These are phyloP conservation scores for Clitopilus passeckerianus DNA, from an alignment of 768 basidiomycete species.

Conservation along the genomic window DNA sequence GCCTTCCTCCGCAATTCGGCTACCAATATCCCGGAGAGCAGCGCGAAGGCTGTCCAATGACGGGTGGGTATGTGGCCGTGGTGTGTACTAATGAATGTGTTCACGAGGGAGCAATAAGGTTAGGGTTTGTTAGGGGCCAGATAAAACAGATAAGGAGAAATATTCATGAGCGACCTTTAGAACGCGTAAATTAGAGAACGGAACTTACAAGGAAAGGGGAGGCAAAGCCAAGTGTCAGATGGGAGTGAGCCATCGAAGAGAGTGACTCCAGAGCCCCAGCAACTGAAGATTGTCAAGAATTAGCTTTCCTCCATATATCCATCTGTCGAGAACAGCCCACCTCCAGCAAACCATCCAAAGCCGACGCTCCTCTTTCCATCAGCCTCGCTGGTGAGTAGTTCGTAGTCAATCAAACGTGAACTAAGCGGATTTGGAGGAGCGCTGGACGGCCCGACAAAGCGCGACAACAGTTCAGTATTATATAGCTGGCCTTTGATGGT, in stretches of 20 bases:
- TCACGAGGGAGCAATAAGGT: neutral
- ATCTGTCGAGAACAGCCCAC: constrained; percentile 31
- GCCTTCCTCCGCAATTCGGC: constrained; percentile 47
- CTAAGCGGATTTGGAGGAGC: constrained; percentile 10
- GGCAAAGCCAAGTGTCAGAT: constrained; percentile 74
- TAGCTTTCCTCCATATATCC: neutral
- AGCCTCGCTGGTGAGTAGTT: constrained; percentile 56
- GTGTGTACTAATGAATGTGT: constrained; percentile 49
- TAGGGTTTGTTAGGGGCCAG: constrained; percentile 3
- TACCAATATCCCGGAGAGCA: constrained; percentile 53
- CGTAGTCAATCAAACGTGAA: constrained; percentile 77
- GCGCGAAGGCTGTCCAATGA: constrained; percentile 47
- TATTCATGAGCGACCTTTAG: neutral
- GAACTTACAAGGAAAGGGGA: constrained; percentile 75
- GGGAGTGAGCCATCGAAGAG: constrained; percentile 69
- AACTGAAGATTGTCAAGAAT: constrained; percentile 35
- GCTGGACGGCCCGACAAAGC: constrained; percentile 39
- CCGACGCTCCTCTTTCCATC: constrained; percentile 76
- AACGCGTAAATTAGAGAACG: neutral
- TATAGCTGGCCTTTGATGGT: constrained; percentile 85
- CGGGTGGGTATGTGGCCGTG: constrained; percentile 72
- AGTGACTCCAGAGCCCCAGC: constrained; percentile 84
- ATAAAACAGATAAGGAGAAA: neutral
- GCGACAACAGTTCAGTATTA: constrained; percentile 73
- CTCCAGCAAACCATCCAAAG: constrained; percentile 92